phyloP scores from a whole-genome alignment of 257 asterid genomes.

The Solanum boliviense region DNA sequence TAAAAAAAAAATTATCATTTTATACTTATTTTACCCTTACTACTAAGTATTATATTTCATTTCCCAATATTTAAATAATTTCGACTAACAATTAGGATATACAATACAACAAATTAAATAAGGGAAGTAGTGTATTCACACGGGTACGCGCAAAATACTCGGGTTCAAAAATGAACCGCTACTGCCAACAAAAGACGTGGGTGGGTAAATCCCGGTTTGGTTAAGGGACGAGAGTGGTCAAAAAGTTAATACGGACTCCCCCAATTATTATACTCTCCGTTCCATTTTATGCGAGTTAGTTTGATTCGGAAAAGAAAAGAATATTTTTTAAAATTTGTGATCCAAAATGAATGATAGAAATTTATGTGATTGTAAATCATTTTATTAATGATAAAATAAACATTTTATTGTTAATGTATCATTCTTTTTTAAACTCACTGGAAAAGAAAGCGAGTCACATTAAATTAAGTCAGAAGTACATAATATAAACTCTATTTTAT shows the following conservation, averaged over 20 bases:
- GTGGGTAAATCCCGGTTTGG: not conserved
- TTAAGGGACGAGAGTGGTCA: not conserved
- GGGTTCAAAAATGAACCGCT: not conserved
- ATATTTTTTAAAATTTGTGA: fast-evolving
- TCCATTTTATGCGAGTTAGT: too few species aligned
- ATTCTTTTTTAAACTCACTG: too few species aligned
- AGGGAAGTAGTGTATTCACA: not conserved
- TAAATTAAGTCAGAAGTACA: too few species aligned
- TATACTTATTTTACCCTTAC: not conserved
- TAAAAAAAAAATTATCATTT: not conserved
- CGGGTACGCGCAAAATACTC: not conserved
- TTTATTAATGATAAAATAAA: too few species aligned
- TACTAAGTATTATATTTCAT: not conserved
- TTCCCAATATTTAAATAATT: not conserved
- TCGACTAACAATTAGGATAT: not conserved
- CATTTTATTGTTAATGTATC: too few species aligned
- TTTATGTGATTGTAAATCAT: too few species aligned
- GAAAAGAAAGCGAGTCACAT: too few species aligned
- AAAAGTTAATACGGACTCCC: not conserved
- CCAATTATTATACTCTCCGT: not conserved
- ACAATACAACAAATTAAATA: too few species aligned
- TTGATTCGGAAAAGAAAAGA: too few species aligned
- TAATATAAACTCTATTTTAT: not conserved
- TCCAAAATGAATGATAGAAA: too few species aligned
- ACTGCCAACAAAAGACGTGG: not conserved